A percentile compares a stretch with the other conserved stretches of the same genome.
phyloP scores from a whole-genome alignment of 768 basidiomycete species.

The Krasilnikovozyma curviuscula region DNA sequence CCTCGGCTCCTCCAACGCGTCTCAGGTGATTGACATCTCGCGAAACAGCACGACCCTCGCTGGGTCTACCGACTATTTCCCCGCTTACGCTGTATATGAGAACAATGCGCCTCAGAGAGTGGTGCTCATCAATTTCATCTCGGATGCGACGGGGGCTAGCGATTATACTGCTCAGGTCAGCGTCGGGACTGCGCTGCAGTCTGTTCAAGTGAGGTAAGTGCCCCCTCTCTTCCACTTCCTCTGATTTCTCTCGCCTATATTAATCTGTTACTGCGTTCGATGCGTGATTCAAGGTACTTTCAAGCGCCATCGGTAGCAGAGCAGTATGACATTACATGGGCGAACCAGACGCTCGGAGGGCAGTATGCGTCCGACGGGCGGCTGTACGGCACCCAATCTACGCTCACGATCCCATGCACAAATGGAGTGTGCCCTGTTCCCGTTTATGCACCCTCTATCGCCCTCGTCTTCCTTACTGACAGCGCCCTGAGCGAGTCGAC shows the following conservation, averaged over 20 bases:
- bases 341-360: constrained; percentile 42
- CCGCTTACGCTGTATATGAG: constrained; percentile 54
- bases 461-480: constrained; percentile 49
- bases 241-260: constrained; percentile 29
- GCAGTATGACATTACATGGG: constrained; percentile 55
- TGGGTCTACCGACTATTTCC: constrained; percentile 35
- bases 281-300: constrained; percentile 22
- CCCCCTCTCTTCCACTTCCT: constrained; percentile 35
- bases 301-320: constrained; percentile 38
- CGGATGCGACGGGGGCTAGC: constrained; percentile 39
- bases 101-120: constrained; percentile 42
- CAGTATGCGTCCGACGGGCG: constrained; percentile 48
- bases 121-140: constrained; percentile 53
- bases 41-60: constrained; percentile 22
- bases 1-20: constrained; percentile 43
- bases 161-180: constrained; percentile 37
- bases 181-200: too few species aligned
- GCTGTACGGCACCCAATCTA: constrained; percentile 36
- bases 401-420: constrained; percentile 42
- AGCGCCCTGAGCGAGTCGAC: constrained; percentile 27
- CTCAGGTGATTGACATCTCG: constrained; percentile 49
- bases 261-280: too few species aligned
- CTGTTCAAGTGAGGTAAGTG: constrained; percentile 25
- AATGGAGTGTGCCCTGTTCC: constrained; percentile 40
- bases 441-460: constrained; percentile 52